A percentile compares a stretch with the other conserved stretches of the same genome.
These are phyloP conservation scores for Saccharomycopsis capsularis DNA, from an alignment of 805 yeast species.

Conservation along the genomic window DNA sequence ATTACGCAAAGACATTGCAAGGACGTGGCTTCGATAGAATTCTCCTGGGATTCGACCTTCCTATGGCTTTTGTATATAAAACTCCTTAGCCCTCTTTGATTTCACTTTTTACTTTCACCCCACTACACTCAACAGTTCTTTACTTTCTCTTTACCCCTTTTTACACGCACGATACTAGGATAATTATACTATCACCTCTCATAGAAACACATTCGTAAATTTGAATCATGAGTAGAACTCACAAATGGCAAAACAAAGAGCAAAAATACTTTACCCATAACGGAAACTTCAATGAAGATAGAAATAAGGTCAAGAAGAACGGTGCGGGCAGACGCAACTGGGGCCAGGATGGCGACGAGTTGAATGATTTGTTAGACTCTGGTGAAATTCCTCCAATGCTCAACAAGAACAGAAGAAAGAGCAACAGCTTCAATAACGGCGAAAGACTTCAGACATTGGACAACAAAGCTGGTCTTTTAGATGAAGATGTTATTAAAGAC, in stretches of 20 bases:
- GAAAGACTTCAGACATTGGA: slow-evolving; percentile 29
- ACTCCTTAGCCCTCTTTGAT: too few species aligned
- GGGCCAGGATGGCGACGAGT: slow-evolving; percentile 79
- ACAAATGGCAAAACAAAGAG: slow-evolving; percentile 59
- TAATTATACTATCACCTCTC: neutral
- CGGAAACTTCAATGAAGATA: slow-evolving; percentile 62
- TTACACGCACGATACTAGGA: too few species aligned
- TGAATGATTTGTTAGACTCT: slow-evolving; percentile 51
- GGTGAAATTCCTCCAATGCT: slow-evolving; percentile 48
- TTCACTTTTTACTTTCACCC: too few species aligned
- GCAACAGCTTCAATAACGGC: slow-evolving; percentile 40
- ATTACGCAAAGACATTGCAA: too few species aligned
- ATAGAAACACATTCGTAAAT: neutral
- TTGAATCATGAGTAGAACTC: slow-evolving; percentile 62
- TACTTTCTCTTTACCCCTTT: neutral
- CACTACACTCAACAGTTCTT: neutral
- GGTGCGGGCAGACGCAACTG: slow-evolving; percentile 87
- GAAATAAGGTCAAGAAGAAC: slow-evolving; percentile 69
- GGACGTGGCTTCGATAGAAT: too few species aligned
- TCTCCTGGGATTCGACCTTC: too few species aligned
- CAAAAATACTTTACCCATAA: slow-evolving; percentile 75
- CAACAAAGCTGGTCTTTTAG: neutral
- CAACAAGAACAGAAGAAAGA: slow-evolving; percentile 43
- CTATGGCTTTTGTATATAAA: too few species aligned
- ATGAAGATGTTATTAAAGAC: neutral